Evolutionary conservation across 352 stramenopile genomes (phyloP).

Genomic region (Globisporangium rhizosaccharum): DNA sequence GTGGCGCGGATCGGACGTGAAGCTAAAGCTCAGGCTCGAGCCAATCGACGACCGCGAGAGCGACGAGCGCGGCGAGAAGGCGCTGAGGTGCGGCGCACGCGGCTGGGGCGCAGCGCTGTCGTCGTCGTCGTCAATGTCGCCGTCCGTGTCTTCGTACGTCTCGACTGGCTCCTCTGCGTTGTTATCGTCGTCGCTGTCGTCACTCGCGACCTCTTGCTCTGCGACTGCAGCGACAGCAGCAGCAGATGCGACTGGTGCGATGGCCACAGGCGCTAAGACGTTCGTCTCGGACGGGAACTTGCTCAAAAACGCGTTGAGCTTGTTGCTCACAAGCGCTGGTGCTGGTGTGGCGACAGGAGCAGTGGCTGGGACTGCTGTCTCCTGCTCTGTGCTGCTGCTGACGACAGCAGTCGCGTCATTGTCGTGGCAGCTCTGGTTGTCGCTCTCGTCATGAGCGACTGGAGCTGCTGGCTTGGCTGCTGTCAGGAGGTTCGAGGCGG

Average conservation of each 20-base stretch:
- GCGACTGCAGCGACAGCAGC: neutral
- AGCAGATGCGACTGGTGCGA: conserved; percentile 12
- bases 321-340: conserved; percentile 13
- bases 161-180: conserved; percentile 8
- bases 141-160: conserved; percentile 7
- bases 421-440: conserved; percentile 8
- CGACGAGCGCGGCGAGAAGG: conserved; percentile 13
- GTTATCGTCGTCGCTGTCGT: conserved; percentile 7
- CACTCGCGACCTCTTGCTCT: neutral
- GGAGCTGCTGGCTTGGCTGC: neutral
- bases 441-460: neutral
- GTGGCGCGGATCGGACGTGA: conserved; percentile 15
- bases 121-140: conserved; percentile 1
- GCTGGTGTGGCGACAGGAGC: neutral
- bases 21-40: conserved; percentile 19
- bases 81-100: neutral
- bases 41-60: conserved; percentile 4
- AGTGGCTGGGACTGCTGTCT: neutral
- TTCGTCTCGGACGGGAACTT: conserved; percentile 44
- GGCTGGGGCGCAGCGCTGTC: conserved; percentile 1
- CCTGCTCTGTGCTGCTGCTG: neutral
- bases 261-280: conserved; percentile 10
- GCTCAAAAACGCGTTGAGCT: conserved; percentile 60
- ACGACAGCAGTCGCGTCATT: no score
- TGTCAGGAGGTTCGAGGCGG: conserved; percentile 1